Base-by-base conservation (phyloP, 306 rosid genomes). In the Trichosanthes cucumerina region DNA sequence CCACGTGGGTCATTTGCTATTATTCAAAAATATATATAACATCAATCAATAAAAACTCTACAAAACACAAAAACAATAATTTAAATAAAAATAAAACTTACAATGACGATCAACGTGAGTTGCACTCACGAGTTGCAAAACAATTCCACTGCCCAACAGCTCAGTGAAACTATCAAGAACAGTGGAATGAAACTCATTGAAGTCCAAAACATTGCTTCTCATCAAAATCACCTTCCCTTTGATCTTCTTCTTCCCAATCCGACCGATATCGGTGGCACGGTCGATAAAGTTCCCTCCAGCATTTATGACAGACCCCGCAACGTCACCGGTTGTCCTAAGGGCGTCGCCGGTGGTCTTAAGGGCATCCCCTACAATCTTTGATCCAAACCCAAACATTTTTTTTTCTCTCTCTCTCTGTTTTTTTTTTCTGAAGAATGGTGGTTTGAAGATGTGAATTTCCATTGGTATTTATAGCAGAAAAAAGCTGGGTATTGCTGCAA, bases 131-230 rank as follows among this genome's bases (percentile, higher is more conserved):
- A 93, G 88, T 64, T 82, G 86, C 1, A 93, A 59, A 57, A 87
- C 84, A 75, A 93, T 93, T 34, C 66, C 4, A 36, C 86, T 66
- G 34, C 97, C 93, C 26, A 87, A 1, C 19, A 90, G 33, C 85
- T 93, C 98, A 21, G 79, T 84, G 75, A 89, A 13, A 60, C 86
- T 77, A 85, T 93, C 98, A 1, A 78, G 26, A 49, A 90, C 0
- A 15, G 96, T 90, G 0, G 93, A 91, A 59, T 73, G 78, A 10
- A 93, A 81, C 65, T 90, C 91, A 41, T 86, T 87, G 84, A 91
- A 63, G 70, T 93, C 97, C 81, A 93, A 26, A 54, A 88, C 92
- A 64, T 91, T 91, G 71, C 89, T 93, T 87, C 87, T 93, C 91
- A 90, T 90, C 83, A 93, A n/a, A 6, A 91, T 82, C 82, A 88